Percentiles rank a stretch among this genome's conserved stretches.
These are phyloP conservation scores for Umbelopsis sp. DNA, from an alignment of 371 early-diverging fungal species.

Conservation along the genomic window DNA sequence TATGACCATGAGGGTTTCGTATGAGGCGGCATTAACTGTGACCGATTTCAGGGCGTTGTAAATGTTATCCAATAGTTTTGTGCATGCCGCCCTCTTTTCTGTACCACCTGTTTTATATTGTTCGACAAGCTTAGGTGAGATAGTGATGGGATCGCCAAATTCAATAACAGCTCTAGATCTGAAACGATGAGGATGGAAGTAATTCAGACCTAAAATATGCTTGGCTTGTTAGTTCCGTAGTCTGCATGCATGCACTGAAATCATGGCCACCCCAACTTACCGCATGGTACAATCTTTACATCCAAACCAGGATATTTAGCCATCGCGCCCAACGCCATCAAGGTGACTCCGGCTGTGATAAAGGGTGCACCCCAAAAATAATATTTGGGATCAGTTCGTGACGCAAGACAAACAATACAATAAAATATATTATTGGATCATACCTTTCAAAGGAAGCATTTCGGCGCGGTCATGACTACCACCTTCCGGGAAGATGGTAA, in stretches of 20 bases:
- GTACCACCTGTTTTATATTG: slow-evolving; percentile 81
- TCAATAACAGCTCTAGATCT: slow-evolving; percentile 94
- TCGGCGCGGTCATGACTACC: slow-evolving; percentile 95
- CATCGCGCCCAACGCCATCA: slow-evolving; percentile 94
- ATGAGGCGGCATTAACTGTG: slow-evolving; percentile 90
- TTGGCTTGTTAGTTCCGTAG: not conserved
- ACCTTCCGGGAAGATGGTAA: slow-evolving; percentile 97
- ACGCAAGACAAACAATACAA: slow-evolving; percentile 1
- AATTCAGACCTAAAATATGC: slow-evolving; percentile 69
- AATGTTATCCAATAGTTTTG: slow-evolving; percentile 73
- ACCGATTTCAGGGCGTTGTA: slow-evolving; percentile 78
- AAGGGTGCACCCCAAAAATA: not conserved
- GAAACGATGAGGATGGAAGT: slow-evolving; percentile 95
- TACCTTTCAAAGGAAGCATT: slow-evolving; percentile 91
- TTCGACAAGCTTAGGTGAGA: slow-evolving; percentile 75
- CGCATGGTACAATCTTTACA: slow-evolving; percentile 91
- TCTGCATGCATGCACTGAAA: not conserved
- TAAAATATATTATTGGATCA: not conserved
- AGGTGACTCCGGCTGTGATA: slow-evolving; percentile 69
- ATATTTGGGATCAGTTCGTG: slow-evolving; percentile 10
- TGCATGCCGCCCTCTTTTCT: slow-evolving; percentile 80
- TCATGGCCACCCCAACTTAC: slow-evolving; percentile 30
- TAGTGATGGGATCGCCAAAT: slow-evolving; percentile 86
- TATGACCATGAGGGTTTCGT: slow-evolving; percentile 88
- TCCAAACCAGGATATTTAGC: slow-evolving; percentile 78